These are phyloP conservation scores for Debaryomyces robertsiae DNA, from an alignment of 1,139 yeast species.

Conservation along the genomic window DNA sequence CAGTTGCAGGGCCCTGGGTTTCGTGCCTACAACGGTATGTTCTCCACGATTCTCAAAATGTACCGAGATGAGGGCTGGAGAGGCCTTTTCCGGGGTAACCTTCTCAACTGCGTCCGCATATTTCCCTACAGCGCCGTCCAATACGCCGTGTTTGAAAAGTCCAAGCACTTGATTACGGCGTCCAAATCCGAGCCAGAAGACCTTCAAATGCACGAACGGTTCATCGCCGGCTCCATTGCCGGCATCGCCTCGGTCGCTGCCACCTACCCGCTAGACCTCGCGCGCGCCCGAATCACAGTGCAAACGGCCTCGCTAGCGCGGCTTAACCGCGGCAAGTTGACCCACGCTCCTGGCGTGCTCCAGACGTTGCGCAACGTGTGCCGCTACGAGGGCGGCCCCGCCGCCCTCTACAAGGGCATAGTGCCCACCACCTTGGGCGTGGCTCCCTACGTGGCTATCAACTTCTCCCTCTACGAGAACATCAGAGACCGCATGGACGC, in stretches of 20 bases:
- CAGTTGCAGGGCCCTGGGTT: slow-evolving; percentile 85
- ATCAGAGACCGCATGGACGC: slow-evolving; percentile 59
- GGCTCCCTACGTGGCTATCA: slow-evolving; percentile 93
- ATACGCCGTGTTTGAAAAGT: slow-evolving; percentile 78
- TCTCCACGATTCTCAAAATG: slow-evolving; percentile 74
- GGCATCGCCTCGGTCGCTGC: slow-evolving; percentile 80
- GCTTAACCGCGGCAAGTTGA: slow-evolving; percentile 45
- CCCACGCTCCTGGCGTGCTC: slow-evolving; percentile 69
- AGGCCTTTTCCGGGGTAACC: slow-evolving; percentile 89
- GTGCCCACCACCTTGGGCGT: slow-evolving; percentile 91
- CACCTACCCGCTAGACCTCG: slow-evolving; percentile 90
- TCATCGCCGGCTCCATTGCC: slow-evolving; percentile 77
- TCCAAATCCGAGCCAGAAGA: slow-evolving; percentile 36
- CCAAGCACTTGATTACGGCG: slow-evolving; percentile 51
- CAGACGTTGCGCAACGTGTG: slow-evolving; percentile 62
- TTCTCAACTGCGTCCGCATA: slow-evolving; percentile 83
- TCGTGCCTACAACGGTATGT: slow-evolving; percentile 70
- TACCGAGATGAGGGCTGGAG: slow-evolving; percentile 88
- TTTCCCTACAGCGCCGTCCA: slow-evolving; percentile 96
- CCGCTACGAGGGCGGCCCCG: slow-evolving; percentile 75
- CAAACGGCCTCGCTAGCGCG: slow-evolving; percentile 79
- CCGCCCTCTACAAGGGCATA: slow-evolving; percentile 80
- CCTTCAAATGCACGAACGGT: slow-evolving; percentile 52
- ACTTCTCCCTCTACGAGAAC: slow-evolving; percentile 86
- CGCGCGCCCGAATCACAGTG: slow-evolving; percentile 84